Evolutionary conservation across 2,329 filamentous ascomycete species (phyloP), one percentile per base, ranked within the genome.

Genomic region (Ophiostoma piceae): DNA sequence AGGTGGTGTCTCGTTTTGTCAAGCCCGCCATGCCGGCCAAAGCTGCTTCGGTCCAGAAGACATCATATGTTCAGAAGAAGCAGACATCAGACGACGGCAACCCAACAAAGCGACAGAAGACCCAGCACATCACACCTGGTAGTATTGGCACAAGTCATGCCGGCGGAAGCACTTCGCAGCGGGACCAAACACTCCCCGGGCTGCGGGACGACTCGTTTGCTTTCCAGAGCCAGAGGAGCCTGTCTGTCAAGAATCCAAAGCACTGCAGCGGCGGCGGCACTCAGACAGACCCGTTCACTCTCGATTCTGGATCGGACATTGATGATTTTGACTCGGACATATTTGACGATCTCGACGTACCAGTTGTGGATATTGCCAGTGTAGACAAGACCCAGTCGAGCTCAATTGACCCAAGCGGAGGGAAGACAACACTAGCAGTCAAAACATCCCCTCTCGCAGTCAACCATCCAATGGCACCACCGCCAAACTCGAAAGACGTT

Each of bases 271-370:
- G 71, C 1, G 68, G 68, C 0, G 69, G 70, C 8, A 71, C 71
- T 0, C 66, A 47, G 3, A 39, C 67, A 2, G 67, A 65, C 1
- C 73, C 71, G 0, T 70, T 68, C 35, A 68, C 43, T 26, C 22
- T 72, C 1, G 70, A 71, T 14, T 67, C 66, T n/a, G 69, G 70
- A 3, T 69, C 69, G 0, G 67, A 39, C 0, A 66, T 57, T 5
- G 71, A 71, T 14, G 72, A 72, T 16, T 73, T 73, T 64, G 71
- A 71, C 60, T 68, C 70, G 6, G 69, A 71, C 29, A 71, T 73
- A 5, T 74, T 74, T 67, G 72, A 74, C 37, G 69, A 74, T 14
- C 12, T 71, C 32, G 70, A 72, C 2, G 12, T 72, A 5, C 57
- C 37, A 7, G 43, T 5, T 0, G 41, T 68, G 1, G 39, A 60